Evolutionary conservation across 164 flowering plant species (phyloP).

Genomic region (Houttuynia cordata): DNA sequence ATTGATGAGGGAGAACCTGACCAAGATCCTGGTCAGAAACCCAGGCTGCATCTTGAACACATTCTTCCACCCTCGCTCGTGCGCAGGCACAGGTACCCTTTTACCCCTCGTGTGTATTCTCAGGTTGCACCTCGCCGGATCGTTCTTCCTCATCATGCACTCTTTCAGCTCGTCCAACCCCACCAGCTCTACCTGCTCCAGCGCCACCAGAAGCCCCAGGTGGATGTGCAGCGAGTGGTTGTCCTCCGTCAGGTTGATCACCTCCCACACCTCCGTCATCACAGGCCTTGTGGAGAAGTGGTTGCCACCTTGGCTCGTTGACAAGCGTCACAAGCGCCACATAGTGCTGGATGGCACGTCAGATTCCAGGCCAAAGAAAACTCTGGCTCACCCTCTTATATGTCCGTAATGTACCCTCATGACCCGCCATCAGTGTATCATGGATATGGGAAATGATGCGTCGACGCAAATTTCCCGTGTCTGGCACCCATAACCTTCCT

Average conservation of each 20-base stretch:
- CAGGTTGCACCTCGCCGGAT: conserved; percentile 52
- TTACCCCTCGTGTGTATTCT: conserved; percentile 41
- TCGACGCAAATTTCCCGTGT: too few species aligned
- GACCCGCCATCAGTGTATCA: too few species aligned
- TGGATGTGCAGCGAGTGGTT: conserved; percentile 91
- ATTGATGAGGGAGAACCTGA: conserved; percentile 51
- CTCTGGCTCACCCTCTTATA: too few species aligned
- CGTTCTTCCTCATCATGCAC: conserved; percentile 59
- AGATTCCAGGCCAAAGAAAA: too few species aligned
- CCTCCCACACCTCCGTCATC: conserved; percentile 64
- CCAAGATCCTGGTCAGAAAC: conserved; percentile 43
- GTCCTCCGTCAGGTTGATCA: conserved; percentile 87
- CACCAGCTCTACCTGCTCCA: conserved; percentile 50
- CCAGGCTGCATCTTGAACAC: conserved; percentile 86
- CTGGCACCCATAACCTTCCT: too few species aligned
- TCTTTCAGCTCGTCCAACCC: conserved; percentile 30
- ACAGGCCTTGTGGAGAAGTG: too few species aligned
- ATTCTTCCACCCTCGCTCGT: conserved; percentile 87
- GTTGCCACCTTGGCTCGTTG: too few species aligned
- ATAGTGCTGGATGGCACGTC: too few species aligned
- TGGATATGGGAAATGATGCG: too few species aligned
- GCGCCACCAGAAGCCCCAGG: conserved; percentile 43
- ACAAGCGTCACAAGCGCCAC: too few species aligned
- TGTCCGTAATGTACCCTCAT: too few species aligned
- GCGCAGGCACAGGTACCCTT: conserved; percentile 26